Base-by-base conservation (phyloP, 805 yeast species). In the Komagataella kurtzmanii region DNA sequence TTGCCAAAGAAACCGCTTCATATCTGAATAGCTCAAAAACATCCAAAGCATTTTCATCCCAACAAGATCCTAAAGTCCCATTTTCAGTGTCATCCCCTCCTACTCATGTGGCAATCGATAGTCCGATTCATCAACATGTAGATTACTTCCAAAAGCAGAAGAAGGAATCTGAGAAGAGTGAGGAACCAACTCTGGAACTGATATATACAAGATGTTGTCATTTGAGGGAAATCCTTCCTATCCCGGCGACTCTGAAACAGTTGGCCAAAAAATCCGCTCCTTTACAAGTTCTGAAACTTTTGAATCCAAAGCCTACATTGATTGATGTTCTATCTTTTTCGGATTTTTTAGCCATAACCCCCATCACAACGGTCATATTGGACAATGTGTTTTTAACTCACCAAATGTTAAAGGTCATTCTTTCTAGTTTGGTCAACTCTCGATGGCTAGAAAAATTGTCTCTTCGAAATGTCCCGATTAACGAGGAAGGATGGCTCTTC, bases 1-100 rank as follows among this genome's bases (percentile, higher is more conserved):
- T 83, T 46, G 89, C 89, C 0, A 69, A 70, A 48, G 93, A 85
- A 65, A 87, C 84, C 8, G 56, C 71, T 1, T 67, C 65, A 44
- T 80, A 69, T 59, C 79, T 67, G 55, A 63, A 59, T n/a, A 24
- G 46, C 44, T 49, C 50, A 4, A 50, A 50, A 24, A 69, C 69
- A 51, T 65, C 51, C 17, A 49, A 51, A 45, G 54, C 53, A 49
- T 59, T 54, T 24, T 47, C 53, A 6, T 24, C 52, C 8, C 45
- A 23, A n/a, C 46, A 45, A 19, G 51, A 48, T 17, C 56, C 56
- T 8, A 65, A 55, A 2, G 61, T 49, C 24, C 50, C 24, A 6
- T 8, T 21, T 5, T 49, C 47, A 17, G 48, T 47, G 45, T 44
- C 56, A 2, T 57, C 57, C 3, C 56, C 54, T 4, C 54, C 54